phyloP scores from a whole-genome alignment of 208 protist genomes.

The Trypanosoma lewisi region DNA sequence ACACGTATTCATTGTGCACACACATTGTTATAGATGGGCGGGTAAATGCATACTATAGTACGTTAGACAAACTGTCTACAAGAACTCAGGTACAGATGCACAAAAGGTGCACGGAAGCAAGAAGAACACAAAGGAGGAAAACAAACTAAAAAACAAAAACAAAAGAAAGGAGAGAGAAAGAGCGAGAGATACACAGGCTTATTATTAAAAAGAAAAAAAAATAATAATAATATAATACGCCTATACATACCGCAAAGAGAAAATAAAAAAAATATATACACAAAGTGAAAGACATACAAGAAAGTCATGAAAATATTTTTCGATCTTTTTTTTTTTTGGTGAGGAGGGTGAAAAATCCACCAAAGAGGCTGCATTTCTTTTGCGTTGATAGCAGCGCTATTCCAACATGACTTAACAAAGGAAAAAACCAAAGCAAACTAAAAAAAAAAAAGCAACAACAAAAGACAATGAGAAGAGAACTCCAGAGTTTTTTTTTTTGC shows the following conservation, averaged over 20 bases:
- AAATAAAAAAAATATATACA: background rate
- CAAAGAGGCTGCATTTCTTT: too few relatives aligned
- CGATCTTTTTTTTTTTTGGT: too few relatives aligned
- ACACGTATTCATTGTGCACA: background rate
- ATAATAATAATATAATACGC: background rate
- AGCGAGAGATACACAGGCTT: background rate
- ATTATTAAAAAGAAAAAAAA: background rate
- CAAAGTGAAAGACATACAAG: background rate
- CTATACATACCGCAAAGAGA: background rate
- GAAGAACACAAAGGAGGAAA: background rate
- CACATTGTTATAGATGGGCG: background rate
- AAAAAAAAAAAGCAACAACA: conserved; percentile 22
- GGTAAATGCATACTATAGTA: too few relatives aligned
- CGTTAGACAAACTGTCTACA: too few relatives aligned
- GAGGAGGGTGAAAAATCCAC: too few relatives aligned
- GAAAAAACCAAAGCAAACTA: background rate
- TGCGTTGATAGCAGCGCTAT: too few relatives aligned
- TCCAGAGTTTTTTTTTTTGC: background rate
- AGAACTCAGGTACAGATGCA: too few relatives aligned
- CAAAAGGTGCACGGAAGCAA: too few relatives aligned
- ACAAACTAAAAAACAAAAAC: background rate
- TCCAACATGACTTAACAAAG: too few relatives aligned
- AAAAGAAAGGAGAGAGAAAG: conserved; percentile 3
- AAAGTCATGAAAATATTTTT: too few relatives aligned
- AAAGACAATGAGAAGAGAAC: conserved; percentile 6